Conservation (phyloP, 169 alveolate genomes). For the Eimeria praecox region DNA sequence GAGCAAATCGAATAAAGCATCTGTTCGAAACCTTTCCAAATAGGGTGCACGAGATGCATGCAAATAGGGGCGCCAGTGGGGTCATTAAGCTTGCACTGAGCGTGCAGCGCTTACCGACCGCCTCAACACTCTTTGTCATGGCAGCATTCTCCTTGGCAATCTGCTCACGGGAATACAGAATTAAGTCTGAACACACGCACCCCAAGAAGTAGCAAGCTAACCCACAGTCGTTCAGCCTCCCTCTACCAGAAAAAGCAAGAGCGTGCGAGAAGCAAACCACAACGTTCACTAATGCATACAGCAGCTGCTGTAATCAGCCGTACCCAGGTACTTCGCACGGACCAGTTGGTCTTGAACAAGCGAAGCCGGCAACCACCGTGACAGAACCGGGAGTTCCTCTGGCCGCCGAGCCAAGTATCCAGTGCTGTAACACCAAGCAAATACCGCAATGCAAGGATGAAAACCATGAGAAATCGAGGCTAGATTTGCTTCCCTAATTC, state of each 20-base stretch:
- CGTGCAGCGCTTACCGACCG: slow-evolving; percentile 23
- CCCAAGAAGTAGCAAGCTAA: background rate
- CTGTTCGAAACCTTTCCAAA: background rate
- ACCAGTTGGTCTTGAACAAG: slow-evolving; percentile 84
- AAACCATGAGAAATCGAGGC: background rate
- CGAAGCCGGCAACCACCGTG: slow-evolving; percentile 95
- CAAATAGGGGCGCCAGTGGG: background rate
- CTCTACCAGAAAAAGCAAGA: background rate
- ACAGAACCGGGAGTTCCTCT: slow-evolving; percentile 98
- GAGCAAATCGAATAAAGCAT: background rate
- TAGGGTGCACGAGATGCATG: background rate
- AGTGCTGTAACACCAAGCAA: slow-evolving; percentile 81
- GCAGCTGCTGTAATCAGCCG: background rate
- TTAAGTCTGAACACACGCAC: slow-evolving; percentile 88
- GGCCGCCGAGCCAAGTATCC: slow-evolving; percentile 96
- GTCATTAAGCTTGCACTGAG: background rate
- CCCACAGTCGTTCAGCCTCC: background rate
- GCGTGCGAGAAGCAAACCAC: background rate
- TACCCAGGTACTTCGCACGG: slow-evolving; percentile 93
- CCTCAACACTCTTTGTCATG: slow-evolving; percentile 51
- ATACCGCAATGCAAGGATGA: background rate
- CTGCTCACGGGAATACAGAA: slow-evolving; percentile 97
- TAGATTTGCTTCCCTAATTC: background rate
- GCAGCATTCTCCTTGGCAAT: slow-evolving; percentile 90
- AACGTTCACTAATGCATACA: background rate